Evolutionary conservation across 1,284 basidiomycete genomes (phyloP).

Genomic region (Crocinoboletus sp.): DNA sequence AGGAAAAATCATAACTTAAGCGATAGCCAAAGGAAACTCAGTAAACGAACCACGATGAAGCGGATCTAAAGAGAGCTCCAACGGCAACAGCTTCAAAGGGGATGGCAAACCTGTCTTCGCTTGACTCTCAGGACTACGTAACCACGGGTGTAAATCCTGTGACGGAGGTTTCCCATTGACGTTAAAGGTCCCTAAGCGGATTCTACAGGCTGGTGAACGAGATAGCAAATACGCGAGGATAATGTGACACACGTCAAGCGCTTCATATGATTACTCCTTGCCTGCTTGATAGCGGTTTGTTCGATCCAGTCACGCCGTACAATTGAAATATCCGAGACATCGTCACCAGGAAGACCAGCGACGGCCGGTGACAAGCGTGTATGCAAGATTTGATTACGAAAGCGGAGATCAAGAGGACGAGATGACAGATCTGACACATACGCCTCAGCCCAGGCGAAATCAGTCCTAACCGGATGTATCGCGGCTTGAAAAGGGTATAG

Average conservation of each 20-base stretch:
- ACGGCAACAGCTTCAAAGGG: slow-evolving; percentile 38
- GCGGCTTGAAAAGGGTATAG: slow-evolving; percentile 15
- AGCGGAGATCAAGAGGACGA: slow-evolving; percentile 50
- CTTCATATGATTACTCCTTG: slow-evolving; percentile 27
- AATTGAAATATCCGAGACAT: slow-evolving; percentile 48
- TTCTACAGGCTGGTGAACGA: slow-evolving; percentile 30
- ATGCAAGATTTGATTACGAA: slow-evolving; percentile 41
- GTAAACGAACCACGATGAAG: slow-evolving; percentile 16
- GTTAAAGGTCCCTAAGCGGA: slow-evolving; percentile 74
- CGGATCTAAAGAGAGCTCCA: slow-evolving; percentile 19
- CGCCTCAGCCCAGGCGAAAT: slow-evolving; percentile 20
- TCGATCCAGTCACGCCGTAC: slow-evolving; percentile 64
- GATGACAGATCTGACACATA: slow-evolving; percentile 21
- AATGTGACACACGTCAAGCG: slow-evolving; percentile 25
- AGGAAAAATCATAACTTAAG: slow-evolving; percentile 1
- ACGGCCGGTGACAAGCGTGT: slow-evolving; percentile 51
- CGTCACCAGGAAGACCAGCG: slow-evolving; percentile 60
- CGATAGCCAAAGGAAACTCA: background rate
- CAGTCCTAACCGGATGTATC: slow-evolving; percentile 1
- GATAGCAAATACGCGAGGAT: background rate
- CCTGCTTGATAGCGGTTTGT: slow-evolving; percentile 34
- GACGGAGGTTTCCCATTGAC: slow-evolving; percentile 71
- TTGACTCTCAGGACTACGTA: slow-evolving; percentile 26
- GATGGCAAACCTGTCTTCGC: slow-evolving; percentile 27
- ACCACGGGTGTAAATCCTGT: slow-evolving; percentile 57